A percentile compares a stretch with the other conserved stretches of the same genome.
Conservation (phyloP, 176 grass and related monocot species). For the Cymbopogon citratus region DNA sequence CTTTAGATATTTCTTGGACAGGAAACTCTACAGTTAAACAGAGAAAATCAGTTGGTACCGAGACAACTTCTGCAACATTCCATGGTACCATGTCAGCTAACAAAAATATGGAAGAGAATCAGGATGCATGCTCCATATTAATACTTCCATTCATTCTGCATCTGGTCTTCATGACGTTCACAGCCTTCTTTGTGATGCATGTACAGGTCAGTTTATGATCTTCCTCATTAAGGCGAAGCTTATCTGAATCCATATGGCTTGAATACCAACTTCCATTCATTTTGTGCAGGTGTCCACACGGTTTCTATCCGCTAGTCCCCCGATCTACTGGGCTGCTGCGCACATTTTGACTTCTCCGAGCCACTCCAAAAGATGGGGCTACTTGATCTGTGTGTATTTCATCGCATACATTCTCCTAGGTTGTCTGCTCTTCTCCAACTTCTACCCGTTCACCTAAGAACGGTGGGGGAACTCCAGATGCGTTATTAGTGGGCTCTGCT, state of each 20-base stretch:
- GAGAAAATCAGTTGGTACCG: slow-evolving; percentile 45
- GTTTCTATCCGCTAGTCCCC: slow-evolving; percentile 77
- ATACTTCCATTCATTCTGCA: slow-evolving; percentile 84
- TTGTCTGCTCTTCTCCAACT: slow-evolving; percentile 81
- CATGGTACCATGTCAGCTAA: slow-evolving; percentile 7
- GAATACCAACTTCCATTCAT: background rate
- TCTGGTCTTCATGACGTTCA: slow-evolving; percentile 71
- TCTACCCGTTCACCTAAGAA: slow-evolving; percentile 91
- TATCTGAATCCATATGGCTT: background rate
- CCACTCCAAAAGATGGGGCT: slow-evolving; percentile 52
- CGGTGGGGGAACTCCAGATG: background rate
- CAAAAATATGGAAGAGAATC: slow-evolving; percentile 27
- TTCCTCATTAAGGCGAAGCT: background rate
- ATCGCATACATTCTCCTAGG: slow-evolving; percentile 78
- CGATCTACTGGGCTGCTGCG: slow-evolving; percentile 76
- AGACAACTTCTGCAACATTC: slow-evolving; percentile 9
- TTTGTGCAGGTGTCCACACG: slow-evolving; percentile 60
- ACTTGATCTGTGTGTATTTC: slow-evolving; percentile 72
- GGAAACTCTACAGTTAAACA: slow-evolving; percentile 39
- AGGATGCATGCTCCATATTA: slow-evolving; percentile 30
- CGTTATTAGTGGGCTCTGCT: background rate
- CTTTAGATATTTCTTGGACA: slow-evolving; percentile 34
- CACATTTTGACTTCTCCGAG: slow-evolving; percentile 33
- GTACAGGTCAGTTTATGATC: slow-evolving; percentile 61
- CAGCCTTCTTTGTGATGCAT: slow-evolving; percentile 84